These are phyloP conservation scores for Trichophyton schoenleinii DNA, from an alignment of 2,329 filamentous ascomycete genomes.

Conservation along the genomic window DNA sequence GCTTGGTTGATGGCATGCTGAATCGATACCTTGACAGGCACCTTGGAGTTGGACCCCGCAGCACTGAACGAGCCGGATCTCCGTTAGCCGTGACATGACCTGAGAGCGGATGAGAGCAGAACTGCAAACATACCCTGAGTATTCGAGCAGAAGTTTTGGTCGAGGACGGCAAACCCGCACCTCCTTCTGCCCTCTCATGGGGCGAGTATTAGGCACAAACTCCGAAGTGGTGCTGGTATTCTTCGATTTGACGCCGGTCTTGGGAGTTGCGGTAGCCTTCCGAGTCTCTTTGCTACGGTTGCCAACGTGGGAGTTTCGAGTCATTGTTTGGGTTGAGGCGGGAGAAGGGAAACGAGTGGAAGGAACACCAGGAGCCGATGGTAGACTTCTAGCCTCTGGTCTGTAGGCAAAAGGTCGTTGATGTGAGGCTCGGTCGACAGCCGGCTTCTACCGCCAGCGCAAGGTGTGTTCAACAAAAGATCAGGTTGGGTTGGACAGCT, in stretches of 20 bases:
- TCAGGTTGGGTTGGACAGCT: not conserved
- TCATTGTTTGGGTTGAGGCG: not conserved
- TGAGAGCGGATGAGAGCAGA: not conserved
- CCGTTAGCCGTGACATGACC: not conserved
- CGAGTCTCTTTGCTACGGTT: not conserved
- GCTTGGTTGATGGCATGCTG: not conserved
- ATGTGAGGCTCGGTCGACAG: not conserved
- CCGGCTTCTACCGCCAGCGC: not conserved
- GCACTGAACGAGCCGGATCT: not conserved
- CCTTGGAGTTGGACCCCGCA: not conserved
- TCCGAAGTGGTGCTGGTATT: not conserved
- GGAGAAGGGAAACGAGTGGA: not conserved
- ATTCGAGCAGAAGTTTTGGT: not conserved
- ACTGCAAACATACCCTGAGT: not conserved
- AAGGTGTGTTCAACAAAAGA: not conserved
- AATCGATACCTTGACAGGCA: not conserved
- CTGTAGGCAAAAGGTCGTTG: not conserved
- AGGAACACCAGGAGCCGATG: not conserved
- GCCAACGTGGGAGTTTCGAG: not conserved
- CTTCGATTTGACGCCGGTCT: not conserved
- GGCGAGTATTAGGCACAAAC: slow-evolving; percentile 22
- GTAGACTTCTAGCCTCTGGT: not conserved
- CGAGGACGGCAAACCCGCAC: not conserved
- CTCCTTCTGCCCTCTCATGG: slow-evolving; percentile 3
- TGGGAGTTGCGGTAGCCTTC: not conserved